Percentiles rank a stretch among this genome's conserved stretches.
Evolutionary conservation across 108 stramenopile genomes (phyloP).

Genomic region (Fragilariopsis cylindrus): DNA sequence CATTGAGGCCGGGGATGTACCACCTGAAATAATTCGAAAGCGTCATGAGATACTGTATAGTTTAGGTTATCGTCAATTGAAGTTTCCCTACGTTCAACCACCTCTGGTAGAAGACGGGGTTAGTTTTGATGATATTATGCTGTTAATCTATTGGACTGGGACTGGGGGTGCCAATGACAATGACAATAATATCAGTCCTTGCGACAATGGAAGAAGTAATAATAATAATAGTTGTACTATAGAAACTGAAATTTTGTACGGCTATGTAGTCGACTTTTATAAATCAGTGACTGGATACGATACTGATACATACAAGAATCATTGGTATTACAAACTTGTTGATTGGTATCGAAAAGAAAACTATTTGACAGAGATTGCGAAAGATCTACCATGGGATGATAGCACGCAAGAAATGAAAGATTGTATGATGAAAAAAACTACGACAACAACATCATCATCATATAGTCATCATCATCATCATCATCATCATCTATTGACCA

Average conservation of each 20-base stretch:
- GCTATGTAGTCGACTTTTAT: constrained; percentile 53
- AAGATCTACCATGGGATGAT: constrained; percentile 22
- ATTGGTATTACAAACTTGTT: constrained; percentile 21
- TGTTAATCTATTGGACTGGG: constrained; percentile 38
- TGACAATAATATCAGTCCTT: background rate
- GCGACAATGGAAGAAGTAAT: background rate
- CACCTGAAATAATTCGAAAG: constrained; percentile 39
- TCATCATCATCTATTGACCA: no score
- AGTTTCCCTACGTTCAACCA: constrained; percentile 60
- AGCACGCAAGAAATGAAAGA: constrained; percentile 13
- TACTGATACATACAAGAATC: background rate
- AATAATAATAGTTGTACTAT: constrained; percentile 4
- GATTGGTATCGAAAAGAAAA: constrained; percentile 10
- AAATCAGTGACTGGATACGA: constrained; percentile 49
- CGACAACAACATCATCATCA: no score
- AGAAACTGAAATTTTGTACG: constrained; percentile 41
- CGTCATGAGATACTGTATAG: constrained; percentile 45
- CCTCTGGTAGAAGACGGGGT: constrained; percentile 30
- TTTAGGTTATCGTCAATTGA: constrained; percentile 51
- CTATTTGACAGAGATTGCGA: background rate
- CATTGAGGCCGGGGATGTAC: constrained; percentile 48
- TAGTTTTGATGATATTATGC: constrained; percentile 37
- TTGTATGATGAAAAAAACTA: background rate
- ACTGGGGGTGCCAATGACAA: constrained; percentile 19
- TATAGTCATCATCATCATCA: no score